These are phyloP conservation scores for Conticribra guillardii DNA, from an alignment of 108 stramenopile species.

Conservation along the genomic window DNA sequence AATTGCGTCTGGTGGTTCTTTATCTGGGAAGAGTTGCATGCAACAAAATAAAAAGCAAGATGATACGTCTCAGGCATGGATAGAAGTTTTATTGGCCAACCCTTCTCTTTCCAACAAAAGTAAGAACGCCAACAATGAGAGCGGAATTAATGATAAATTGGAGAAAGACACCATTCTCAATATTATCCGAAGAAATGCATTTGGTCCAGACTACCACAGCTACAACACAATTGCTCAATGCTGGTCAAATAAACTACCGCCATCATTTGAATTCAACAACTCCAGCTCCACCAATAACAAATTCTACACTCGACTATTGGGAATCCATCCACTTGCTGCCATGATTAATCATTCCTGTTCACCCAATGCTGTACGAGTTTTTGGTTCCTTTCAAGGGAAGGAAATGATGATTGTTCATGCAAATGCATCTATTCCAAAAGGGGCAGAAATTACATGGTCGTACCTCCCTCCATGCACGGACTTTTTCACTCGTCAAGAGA, in stretches of 20 bases:
- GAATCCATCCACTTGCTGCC: conserved; percentile 79
- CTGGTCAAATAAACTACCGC: conserved; percentile 24
- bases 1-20: too few relatives aligned
- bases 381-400: conserved; percentile 35
- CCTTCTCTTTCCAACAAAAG: conserved; percentile 1
- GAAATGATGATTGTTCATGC: conserved; percentile 82
- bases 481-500: conserved; percentile 43
- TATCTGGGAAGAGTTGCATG: too few relatives aligned
- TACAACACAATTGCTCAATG: conserved; percentile 54
- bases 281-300: conserved; percentile 11
- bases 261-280: too few relatives aligned
- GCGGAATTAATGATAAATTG: not conserved
- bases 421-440: conserved; percentile 46
- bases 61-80: conserved; percentile 12
- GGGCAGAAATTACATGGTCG: conserved; percentile 76
- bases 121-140: not conserved
- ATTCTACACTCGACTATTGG: conserved; percentile 60
- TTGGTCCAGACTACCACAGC: conserved; percentile 81
- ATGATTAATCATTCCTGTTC: conserved; percentile 87
- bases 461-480: conserved; percentile 72
- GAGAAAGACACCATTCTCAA: conserved; percentile 50
- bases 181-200: conserved; percentile 72
- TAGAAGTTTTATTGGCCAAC: conserved; percentile 21
- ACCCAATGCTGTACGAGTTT: conserved; percentile 75
- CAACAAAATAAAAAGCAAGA: not conserved